Percentiles rank a stretch among this genome's conserved stretches.
Evolutionary conservation across 345 rosid species (phyloP).

Genomic region (Xanthoceras sorbifolium): DNA sequence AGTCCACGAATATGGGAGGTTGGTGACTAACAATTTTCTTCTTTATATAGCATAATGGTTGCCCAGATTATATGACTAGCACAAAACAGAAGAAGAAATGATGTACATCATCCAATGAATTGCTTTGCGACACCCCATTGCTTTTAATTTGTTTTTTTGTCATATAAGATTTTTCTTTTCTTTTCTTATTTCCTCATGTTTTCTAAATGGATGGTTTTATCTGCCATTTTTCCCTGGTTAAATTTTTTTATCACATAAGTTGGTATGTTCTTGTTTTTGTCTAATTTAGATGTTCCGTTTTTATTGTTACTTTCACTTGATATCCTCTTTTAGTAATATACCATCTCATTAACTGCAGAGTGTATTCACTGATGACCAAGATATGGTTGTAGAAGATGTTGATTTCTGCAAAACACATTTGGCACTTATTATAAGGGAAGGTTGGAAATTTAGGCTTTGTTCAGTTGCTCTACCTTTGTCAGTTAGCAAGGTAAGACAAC

Average conservation of each 20-base stretch:
- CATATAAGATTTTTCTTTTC: conserved; percentile 7
- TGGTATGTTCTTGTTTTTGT: conserved; percentile 4
- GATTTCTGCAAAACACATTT: conserved; percentile 83
- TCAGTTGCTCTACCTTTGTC: conserved; percentile 73
- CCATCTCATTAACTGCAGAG: conserved; percentile 44
- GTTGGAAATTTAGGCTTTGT: conserved; percentile 56
- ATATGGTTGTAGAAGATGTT: conserved; percentile 69
- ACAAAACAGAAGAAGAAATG: neutral
- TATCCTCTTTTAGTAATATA: conserved; percentile 6
- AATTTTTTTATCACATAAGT: neutral
- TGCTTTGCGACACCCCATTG: neutral
- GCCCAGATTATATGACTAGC: neutral
- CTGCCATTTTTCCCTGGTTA: conserved; percentile 4
- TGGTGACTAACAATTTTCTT: conserved; percentile 28
- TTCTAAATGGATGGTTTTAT: neutral
- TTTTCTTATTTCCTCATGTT: neutral
- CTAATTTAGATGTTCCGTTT: conserved; percentile 5
- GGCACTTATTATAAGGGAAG: conserved; percentile 62
- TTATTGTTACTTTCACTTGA: neutral
- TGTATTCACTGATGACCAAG: conserved; percentile 56
- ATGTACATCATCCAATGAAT: neutral
- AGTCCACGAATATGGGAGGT: conserved; percentile 84
- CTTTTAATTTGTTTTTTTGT: neutral
- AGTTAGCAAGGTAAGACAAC: conserved; percentile 50
- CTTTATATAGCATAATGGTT: neutral